Evolutionary conservation across 2,329 filamentous ascomycete genomes (phyloP).

Genomic region (Fusarium sp.): DNA sequence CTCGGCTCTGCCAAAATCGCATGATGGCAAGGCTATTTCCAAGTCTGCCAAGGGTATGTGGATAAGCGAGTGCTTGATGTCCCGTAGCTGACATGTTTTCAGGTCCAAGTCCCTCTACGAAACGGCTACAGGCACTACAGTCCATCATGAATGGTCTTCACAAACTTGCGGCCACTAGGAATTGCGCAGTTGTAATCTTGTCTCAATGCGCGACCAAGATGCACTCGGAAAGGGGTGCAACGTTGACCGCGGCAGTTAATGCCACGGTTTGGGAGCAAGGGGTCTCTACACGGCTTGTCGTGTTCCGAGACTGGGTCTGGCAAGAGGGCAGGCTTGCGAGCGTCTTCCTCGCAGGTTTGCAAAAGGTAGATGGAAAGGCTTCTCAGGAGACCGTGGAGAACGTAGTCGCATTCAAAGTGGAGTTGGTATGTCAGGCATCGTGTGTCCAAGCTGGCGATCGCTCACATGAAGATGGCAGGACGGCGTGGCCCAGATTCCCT

Average conservation of each 20-base stretch:
- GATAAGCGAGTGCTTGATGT: conserved; percentile 15
- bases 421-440: conserved; percentile 52
- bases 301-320: conserved; percentile 83
- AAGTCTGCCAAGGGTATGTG: conserved; percentile 57
- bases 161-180: conserved; percentile 78
- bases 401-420: conserved; percentile 63
- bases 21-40: conserved; percentile 52
- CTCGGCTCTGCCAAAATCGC: conserved; percentile 76
- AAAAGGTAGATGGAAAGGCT: conserved; percentile 71
- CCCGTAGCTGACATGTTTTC: conserved; percentile 15
- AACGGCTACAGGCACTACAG: conserved; percentile 66
- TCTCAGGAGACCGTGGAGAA: conserved; percentile 55
- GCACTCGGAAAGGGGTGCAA: conserved; percentile 73
- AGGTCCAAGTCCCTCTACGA: conserved; percentile 55
- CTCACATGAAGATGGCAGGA: conserved; percentile 51
- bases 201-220: conserved; percentile 88
- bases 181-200: conserved; percentile 80
- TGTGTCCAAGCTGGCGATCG: conserved; percentile 26
- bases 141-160: conserved; percentile 77
- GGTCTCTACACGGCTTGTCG: conserved; percentile 77
- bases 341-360: conserved; percentile 71
- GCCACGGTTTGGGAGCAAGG: conserved; percentile 84
- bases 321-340: conserved; percentile 59
- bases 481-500: conserved; percentile 57
- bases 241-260: conserved; percentile 80